phyloP scores from a whole-genome alignment of 768 basidiomycete genomes.

The Grammothele lineata region DNA sequence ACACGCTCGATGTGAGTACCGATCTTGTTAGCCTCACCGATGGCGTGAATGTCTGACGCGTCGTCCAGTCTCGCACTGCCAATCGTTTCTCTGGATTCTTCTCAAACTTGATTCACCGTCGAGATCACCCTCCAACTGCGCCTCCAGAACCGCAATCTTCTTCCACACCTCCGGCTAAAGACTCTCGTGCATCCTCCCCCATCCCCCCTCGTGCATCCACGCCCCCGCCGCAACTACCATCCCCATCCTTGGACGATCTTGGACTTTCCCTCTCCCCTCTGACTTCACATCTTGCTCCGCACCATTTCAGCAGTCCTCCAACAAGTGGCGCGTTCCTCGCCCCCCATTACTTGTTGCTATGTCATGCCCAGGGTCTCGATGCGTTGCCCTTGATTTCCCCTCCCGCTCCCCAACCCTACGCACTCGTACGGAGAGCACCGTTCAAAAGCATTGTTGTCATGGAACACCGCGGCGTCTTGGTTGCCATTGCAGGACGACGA shows the following conservation, averaged over 20 bases:
- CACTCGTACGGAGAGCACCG: slow-evolving; percentile 73
- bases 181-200: slow-evolving; percentile 56
- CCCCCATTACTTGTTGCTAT: slow-evolving; percentile 79
- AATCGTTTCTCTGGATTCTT: slow-evolving; percentile 86
- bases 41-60: slow-evolving; percentile 11
- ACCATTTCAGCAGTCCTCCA: slow-evolving; percentile 76
- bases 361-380: slow-evolving; percentile 83
- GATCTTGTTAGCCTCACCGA: slow-evolving; percentile 2
- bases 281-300: slow-evolving; percentile 65
- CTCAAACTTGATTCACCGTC: slow-evolving; percentile 70
- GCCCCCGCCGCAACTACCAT: slow-evolving; percentile 67
- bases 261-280: slow-evolving; percentile 68
- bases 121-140: slow-evolving; percentile 40
- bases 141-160: slow-evolving; percentile 18
- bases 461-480: slow-evolving; percentile 89
- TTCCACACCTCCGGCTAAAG: slow-evolving; percentile 27
- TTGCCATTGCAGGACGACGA: slow-evolving; percentile 81
- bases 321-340: slow-evolving; percentile 74
- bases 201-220: slow-evolving; percentile 48
- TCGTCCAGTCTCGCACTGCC: slow-evolving; percentile 48
- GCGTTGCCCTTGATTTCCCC: slow-evolving; percentile 77
- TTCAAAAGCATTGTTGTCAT: slow-evolving; percentile 90
- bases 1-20: slow-evolving; percentile 54
- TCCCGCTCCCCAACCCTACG: slow-evolving; percentile 72
- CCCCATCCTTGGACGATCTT: slow-evolving; percentile 71